Percentiles rank a stretch among this genome's conserved stretches.
phyloP scores from a whole-genome alignment of 1,139 yeast species.

The Suhomyces yuchorum region DNA sequence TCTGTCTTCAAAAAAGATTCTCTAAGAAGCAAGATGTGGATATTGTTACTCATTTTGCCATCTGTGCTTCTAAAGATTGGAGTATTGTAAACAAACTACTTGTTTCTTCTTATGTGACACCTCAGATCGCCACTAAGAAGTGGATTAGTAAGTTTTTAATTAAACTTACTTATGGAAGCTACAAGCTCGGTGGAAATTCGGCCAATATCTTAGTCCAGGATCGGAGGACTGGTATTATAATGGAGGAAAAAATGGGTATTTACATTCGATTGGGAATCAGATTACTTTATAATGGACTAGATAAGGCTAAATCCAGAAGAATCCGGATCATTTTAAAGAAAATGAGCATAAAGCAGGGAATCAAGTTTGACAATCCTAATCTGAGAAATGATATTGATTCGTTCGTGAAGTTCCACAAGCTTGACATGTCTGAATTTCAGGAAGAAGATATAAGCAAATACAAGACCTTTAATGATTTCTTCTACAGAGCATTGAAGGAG shows the following conservation, averaged over 20 bases:
- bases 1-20: constrained; percentile 66
- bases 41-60: constrained; percentile 81
- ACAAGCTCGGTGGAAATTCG: constrained; percentile 83
- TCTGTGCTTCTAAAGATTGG: constrained; percentile 82
- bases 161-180: constrained; percentile 85
- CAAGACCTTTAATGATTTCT: constrained; percentile 83
- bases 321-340: constrained; percentile 61
- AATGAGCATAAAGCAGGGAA: constrained; percentile 79
- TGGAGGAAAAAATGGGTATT: constrained; percentile 91
- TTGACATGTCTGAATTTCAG: constrained; percentile 71
- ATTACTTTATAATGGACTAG: constrained; percentile 74
- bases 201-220: constrained; percentile 96
- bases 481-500: constrained; percentile 74
- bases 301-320: constrained; percentile 54
- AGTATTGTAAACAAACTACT: constrained; percentile 65
- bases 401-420: constrained; percentile 77
- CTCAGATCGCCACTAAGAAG: constrained; percentile 79
- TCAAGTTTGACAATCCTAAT: constrained; percentile 70
- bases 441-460: constrained; percentile 52
- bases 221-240: constrained; percentile 78
- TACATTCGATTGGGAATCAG: constrained; percentile 88
- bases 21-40: constrained; percentile 61
- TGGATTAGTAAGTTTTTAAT: constrained; percentile 87
- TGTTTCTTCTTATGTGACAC: constrained; percentile 73
- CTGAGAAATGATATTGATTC: constrained; percentile 71